Evolutionary conservation across 1,139 yeast genomes (phyloP).

Genomic region (Zygoascus sp.): DNA sequence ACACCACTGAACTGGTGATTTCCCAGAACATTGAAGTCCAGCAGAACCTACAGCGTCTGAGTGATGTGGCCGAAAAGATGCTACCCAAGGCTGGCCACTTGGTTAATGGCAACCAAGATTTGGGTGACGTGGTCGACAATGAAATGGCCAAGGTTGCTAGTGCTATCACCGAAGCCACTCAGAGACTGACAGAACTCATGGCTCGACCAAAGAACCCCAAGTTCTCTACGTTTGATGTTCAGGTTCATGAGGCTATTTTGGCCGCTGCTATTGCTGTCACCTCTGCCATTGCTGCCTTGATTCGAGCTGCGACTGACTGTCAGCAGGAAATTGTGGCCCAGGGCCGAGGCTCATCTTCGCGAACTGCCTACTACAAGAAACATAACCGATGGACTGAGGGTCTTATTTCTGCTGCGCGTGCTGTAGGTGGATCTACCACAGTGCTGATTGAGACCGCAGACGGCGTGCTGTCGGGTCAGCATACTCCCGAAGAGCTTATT

Average conservation of each 20-base stretch:
- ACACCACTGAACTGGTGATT: constrained; percentile 71
- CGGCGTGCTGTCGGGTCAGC: constrained; percentile 62
- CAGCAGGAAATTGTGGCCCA: constrained; percentile 77
- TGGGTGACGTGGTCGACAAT: constrained; percentile 64
- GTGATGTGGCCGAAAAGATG: constrained; percentile 53
- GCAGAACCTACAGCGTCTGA: constrained; percentile 58
- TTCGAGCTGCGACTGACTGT: constrained; percentile 73
- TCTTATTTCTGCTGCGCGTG: constrained; percentile 81
- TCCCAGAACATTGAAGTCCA: constrained; percentile 73
- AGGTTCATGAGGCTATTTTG: constrained; percentile 72
- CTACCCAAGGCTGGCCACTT: constrained; percentile 47
- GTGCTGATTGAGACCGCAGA: constrained; percentile 79
- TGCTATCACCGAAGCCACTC: constrained; percentile 63
- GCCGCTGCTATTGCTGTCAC: constrained; percentile 80
- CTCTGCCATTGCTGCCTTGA: constrained; percentile 67
- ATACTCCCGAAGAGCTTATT: constrained; percentile 76
- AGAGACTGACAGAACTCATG: constrained; percentile 53
- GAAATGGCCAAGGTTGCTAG: constrained; percentile 72
- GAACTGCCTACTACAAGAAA: constrained; percentile 78
- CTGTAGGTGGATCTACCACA: constrained; percentile 82
- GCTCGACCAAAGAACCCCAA: constrained; percentile 48
- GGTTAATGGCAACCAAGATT: constrained; percentile 37
- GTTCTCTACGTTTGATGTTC: constrained; percentile 56
- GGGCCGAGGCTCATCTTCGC: constrained; percentile 62
- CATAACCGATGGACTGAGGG: constrained; percentile 96